Evolutionary conservation across 2,329 filamentous ascomycete species (phyloP).

Genomic region (Exophiala sideris): DNA sequence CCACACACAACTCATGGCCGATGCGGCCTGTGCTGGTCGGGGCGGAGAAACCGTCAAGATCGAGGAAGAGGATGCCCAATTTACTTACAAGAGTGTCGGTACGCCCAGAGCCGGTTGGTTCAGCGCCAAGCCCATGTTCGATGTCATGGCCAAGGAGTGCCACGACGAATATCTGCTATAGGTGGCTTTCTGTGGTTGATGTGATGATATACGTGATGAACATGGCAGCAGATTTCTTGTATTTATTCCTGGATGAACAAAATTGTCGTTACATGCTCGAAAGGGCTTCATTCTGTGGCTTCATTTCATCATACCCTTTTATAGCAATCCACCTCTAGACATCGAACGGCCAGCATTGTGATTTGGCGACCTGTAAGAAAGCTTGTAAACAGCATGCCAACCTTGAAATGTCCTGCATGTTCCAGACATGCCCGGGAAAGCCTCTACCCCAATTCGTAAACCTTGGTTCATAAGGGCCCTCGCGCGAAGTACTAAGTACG

Average conservation of each 20-base stretch:
- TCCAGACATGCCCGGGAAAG: no score
- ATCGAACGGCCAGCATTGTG: no score
- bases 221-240: no score
- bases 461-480: no score
- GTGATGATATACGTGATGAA: no score
- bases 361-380: no score
- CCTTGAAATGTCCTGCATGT: no score
- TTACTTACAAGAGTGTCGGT: slow-evolving; percentile 65
- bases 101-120: slow-evolving; percentile 64
- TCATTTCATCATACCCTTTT: background rate
- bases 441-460: no score
- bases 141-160: slow-evolving; percentile 63
- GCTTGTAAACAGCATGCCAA: no score
- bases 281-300: no score
- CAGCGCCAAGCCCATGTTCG: slow-evolving; percentile 67
- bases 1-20: slow-evolving; percentile 52
- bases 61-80: slow-evolving; percentile 63
- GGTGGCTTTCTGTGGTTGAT: background rate
- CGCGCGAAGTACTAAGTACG: background rate
- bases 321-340: background rate
- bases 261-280: no score
- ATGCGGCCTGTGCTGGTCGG: slow-evolving; percentile 53
- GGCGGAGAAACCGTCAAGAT: slow-evolving; percentile 66
- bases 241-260: no score
- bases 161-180: slow-evolving; percentile 50